Evolutionary conservation across 2,329 filamentous ascomycete genomes (phyloP), one percentile per base, ranked within the genome.

Genomic region (Fusarium sp.): DNA sequence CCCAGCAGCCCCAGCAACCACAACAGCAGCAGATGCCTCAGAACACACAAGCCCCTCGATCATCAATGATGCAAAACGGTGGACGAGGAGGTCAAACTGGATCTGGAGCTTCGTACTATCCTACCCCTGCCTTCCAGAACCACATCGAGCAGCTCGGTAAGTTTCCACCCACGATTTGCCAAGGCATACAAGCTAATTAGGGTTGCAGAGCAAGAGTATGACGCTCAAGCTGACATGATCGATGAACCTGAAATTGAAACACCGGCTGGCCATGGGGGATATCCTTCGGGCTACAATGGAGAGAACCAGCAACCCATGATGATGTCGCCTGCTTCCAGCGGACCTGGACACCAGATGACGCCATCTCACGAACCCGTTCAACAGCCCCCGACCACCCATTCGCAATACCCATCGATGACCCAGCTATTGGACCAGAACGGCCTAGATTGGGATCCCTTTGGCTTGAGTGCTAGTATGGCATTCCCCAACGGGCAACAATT

Each of bases 131-230:
- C 4, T 98, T 97, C 82, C 93, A 97, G 77, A 96, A 92, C 79
- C 95, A 98, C 80, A 94, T 97, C 81, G 93, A 97, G 81, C 93
- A 97, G 85, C 89, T 98, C 80, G 95, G 95, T 92, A 93, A 92
- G 94, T 75, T 10, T 23, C 42, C 42, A 23, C 2, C 4, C 4
- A 21, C 80, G 76, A 75, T 76, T 85, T 85, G 84, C 85, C 87
- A 83, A 16, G 21, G 84, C 88, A 79, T 89, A 86, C 86, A 46
- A 85, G 83, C 86, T 91, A 84, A 92, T 87, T 85, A 78, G 82
- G 80, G 89, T 82, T 84, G 76, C 86, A 98, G 95, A 98, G 84
- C 94, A 97, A 86, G 95, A 98, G 84, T 98, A 98, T 83, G 94
- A 98, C 79, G 92, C 93, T 57, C 92, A 93, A 82, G 89, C 88